phyloP scores from a whole-genome alignment of 1,284 basidiomycete species.

The Trichosporon coremiiforme region DNA sequence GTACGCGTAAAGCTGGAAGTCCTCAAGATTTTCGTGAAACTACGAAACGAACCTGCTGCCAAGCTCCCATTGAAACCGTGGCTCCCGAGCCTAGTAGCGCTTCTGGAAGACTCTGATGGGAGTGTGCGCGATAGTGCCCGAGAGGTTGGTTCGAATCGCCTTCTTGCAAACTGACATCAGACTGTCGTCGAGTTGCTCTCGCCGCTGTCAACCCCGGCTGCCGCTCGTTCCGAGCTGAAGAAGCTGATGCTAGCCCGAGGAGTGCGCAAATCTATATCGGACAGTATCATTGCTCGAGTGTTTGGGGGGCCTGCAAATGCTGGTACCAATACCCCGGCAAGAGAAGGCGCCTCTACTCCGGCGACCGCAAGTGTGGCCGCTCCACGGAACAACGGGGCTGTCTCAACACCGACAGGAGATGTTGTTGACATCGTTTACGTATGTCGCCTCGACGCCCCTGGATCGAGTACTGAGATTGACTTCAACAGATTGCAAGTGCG shows the following conservation, averaged over 20 bases:
- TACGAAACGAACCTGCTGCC: slow-evolving; percentile 76
- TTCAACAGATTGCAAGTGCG: slow-evolving; percentile 71
- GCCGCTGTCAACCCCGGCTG: slow-evolving; percentile 74
- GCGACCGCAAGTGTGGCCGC: slow-evolving; percentile 61
- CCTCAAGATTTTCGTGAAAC: slow-evolving; percentile 43
- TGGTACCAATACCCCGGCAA: neutral
- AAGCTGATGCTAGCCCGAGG: slow-evolving; percentile 81
- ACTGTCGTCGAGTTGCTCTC: slow-evolving; percentile 83
- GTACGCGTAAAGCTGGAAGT: slow-evolving; percentile 64
- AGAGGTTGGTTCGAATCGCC: slow-evolving; percentile 37
- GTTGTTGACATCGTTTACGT: slow-evolving; percentile 74
- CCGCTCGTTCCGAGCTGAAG: slow-evolving; percentile 88
- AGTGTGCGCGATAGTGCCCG: slow-evolving; percentile 84
- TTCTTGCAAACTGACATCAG: slow-evolving; percentile 40
- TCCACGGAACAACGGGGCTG: slow-evolving; percentile 36
- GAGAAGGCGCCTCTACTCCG: neutral
- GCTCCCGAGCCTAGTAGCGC: slow-evolving; percentile 74
- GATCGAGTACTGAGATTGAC: neutral
- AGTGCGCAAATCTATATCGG: slow-evolving; percentile 77
- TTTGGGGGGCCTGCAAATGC: slow-evolving; percentile 39
- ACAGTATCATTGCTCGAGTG: slow-evolving; percentile 57
- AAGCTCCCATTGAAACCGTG: slow-evolving; percentile 82
- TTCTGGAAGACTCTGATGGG: slow-evolving; percentile 86
- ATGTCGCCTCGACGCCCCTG: slow-evolving; percentile 44
- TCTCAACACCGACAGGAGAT: slow-evolving; percentile 24